A percentile compares a stretch with the other conserved stretches of the same genome.
Conservation (phyloP, 179 eudicot species). For the Beta corolliflora region DNA sequence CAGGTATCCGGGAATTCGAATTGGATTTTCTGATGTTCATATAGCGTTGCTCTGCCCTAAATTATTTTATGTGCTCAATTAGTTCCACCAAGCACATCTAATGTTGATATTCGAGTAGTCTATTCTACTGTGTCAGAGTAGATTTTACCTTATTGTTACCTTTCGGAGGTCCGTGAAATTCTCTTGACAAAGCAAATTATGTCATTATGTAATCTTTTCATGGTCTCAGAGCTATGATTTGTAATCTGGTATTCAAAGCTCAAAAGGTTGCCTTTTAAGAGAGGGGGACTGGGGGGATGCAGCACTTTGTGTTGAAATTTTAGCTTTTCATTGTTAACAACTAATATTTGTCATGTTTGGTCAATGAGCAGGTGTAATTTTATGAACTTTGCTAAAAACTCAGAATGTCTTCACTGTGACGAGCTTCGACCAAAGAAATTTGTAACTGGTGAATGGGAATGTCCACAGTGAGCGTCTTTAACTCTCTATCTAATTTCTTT, state of each 20-base stretch:
- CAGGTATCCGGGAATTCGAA: no score
- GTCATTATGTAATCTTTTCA: no score
- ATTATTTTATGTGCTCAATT: neutral
- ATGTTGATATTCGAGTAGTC: neutral
- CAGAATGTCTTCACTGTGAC: conserved; percentile 72
- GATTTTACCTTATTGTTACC: neutral
- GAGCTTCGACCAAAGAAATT: conserved; percentile 67
- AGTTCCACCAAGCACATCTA: neutral
- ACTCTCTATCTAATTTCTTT: conserved; percentile 21
- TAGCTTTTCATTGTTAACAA: conserved; percentile 8
- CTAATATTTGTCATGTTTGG: conserved; percentile 5
- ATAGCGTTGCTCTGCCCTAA: no score
- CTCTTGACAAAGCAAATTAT: neutral
- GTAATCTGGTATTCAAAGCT: neutral
- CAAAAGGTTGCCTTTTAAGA: neutral
- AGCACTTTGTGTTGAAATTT: neutral
- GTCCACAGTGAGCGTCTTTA: conserved; percentile 76
- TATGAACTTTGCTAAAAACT: conserved; percentile 80
- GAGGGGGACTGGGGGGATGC: neutral
- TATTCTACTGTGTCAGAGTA: neutral
- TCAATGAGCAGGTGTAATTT: conserved; percentile 71
- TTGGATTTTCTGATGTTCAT: no score
- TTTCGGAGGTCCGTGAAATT: neutral
- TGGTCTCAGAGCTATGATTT: neutral
- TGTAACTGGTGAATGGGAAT: conserved; percentile 86